Base-by-base conservation (phyloP, 768 basidiomycete genomes). In the Termitomyces sp. region DNA sequence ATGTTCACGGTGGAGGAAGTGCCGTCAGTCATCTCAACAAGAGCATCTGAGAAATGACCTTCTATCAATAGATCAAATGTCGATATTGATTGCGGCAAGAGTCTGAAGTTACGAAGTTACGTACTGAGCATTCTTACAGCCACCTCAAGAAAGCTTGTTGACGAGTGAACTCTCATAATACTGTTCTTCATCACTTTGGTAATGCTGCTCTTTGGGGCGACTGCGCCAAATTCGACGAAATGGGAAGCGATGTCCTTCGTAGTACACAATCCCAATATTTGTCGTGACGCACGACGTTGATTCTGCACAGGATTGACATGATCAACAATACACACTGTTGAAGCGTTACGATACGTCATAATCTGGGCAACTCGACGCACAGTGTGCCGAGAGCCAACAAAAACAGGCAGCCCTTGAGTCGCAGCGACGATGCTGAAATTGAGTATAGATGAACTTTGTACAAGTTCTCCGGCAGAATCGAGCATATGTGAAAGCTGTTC, bases 291-390 rank as follows among this genome's bases (percentile, higher is more conserved):
- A 17, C 31, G 40, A 20, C 45, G 36, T 29, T 43, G 25, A 15
- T 32, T 31, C 15, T 31, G 51, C 46, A 5, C 49, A 25, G 50
- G 12, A 12, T 42, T 20, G 14, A 12, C n/a, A 29, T 53, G 50
- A 5, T 52, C 61, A 43, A 58, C 38, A 32, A 62, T 47, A 20
- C 61, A 62, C 17, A 62, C 61, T 4, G 45, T 45, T 9, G 61
- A 57, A 36, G 34, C 43, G 37, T 54, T 8, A 6, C 43, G 52
- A 3, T 57, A 45, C 50, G 42, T 62, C 61, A 62, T 57, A 34
- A 62, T 45, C 36, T 54, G 42, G 12, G 61, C 61, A 5, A 40
- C 56, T 20, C 31, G 50, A 15, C 51, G 51, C 20, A 62, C 51
- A 12, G 56, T 52, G 17, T 43, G 34, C 37, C 32, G 46, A 20